A percentile compares a stretch with the other conserved stretches of the same genome.
Evolutionary conservation across 441 rosid genomes (phyloP).

Genomic region (Arabidopsis hybrid): DNA sequence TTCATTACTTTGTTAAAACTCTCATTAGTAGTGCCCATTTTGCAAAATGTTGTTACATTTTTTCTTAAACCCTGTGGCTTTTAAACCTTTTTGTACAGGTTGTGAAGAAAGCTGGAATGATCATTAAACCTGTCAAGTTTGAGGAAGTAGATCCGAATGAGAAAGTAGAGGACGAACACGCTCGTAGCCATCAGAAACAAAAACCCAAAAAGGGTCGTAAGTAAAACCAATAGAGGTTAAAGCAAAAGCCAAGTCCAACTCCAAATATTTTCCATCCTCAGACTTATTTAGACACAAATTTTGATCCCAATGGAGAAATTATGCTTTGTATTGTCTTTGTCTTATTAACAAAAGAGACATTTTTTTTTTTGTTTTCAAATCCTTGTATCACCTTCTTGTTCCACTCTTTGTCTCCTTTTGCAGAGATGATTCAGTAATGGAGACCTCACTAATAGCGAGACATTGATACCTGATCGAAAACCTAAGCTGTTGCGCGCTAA

Average conservation of each 20-base stretch:
- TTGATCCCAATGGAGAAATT: background rate
- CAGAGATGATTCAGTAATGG: no score
- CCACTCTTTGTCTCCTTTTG: no score
- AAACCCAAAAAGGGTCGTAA: constrained; percentile 29
- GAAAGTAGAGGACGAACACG: constrained; percentile 41
- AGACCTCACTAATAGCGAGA: no score
- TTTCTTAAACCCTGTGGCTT: background rate
- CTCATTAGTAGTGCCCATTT: constrained; percentile 1
- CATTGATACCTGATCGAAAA: no score
- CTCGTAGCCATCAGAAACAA: constrained; percentile 42
- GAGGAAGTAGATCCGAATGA: constrained; percentile 65
- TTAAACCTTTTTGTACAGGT: constrained; percentile 54
- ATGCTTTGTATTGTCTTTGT: no score
- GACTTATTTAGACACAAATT: background rate
- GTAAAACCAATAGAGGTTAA: constrained; percentile 32
- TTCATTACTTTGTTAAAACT: constrained; percentile 19
- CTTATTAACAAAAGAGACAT: no score
- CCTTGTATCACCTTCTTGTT: no score
- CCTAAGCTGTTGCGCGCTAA: no score
- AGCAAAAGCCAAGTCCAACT: constrained; percentile 1
- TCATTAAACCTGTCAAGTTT: constrained; percentile 73
- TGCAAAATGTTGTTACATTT: background rate
- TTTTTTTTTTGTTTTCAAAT: no score
- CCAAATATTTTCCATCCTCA: background rate
- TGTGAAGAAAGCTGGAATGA: constrained; percentile 73